Conservation (phyloP, 768 basidiomycete species). For the Rubroboletus satanas region DNA sequence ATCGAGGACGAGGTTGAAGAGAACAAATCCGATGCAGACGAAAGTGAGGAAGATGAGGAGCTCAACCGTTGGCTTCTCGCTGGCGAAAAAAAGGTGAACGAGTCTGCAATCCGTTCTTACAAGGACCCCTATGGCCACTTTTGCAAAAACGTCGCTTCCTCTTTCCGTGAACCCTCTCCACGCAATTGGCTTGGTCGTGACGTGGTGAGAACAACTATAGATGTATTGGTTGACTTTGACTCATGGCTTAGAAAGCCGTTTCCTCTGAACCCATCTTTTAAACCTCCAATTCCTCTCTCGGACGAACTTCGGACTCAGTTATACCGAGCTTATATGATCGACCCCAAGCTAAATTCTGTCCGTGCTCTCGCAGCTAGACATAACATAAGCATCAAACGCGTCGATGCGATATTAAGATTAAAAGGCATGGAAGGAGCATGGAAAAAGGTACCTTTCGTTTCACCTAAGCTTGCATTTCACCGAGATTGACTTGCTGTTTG, state of each 20-base stretch:
- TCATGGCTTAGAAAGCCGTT: constrained; percentile 56
- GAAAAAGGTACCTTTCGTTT: constrained; percentile 56
- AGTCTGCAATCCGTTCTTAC: constrained; percentile 14
- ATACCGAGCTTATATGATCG: constrained; percentile 55
- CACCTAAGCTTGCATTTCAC: neutral
- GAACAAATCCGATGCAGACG: neutral
- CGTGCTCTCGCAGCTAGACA: constrained; percentile 58
- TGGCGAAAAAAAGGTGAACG: constrained; percentile 14
- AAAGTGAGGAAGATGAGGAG: constrained; percentile 10
- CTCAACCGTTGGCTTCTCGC: constrained; percentile 18
- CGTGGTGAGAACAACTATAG: constrained; percentile 43
- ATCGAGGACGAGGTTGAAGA: constrained; percentile 5
- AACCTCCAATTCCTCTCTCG: constrained; percentile 73
- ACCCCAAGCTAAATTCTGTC: constrained; percentile 54
- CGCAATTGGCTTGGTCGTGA: constrained; percentile 61
- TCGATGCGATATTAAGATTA: constrained; percentile 78
- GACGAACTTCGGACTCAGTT: constrained; percentile 54
- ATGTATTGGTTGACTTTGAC: neutral
- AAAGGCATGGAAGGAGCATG: constrained; percentile 73
- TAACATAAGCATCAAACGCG: constrained; percentile 69
- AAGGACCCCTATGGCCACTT: constrained; percentile 19
- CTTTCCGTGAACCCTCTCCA: constrained; percentile 34
- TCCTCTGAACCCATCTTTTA: constrained; percentile 80
- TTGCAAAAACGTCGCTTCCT: constrained; percentile 15
- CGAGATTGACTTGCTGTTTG: constrained; percentile 7